These are phyloP conservation scores for Rubroboletus pulcherrimus DNA, from an alignment of 768 basidiomycete species.

Conservation along the genomic window DNA sequence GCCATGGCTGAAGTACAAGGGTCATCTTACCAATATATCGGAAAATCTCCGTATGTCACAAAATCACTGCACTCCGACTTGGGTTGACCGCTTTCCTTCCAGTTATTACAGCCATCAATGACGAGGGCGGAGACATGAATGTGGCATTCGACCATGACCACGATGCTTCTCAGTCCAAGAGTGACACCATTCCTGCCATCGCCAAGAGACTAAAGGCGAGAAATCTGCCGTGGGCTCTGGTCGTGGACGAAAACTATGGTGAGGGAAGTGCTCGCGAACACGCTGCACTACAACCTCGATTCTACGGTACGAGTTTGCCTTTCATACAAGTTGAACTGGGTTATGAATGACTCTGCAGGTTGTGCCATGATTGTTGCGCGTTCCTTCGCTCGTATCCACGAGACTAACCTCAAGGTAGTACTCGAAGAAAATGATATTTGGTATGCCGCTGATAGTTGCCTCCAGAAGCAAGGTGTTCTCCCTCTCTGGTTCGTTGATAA, in stretches of 20 bases:
- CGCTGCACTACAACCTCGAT: constrained; percentile 93
- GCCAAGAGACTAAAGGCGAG: constrained; percentile 86
- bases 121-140: constrained; percentile 92
- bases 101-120: constrained; percentile 96
- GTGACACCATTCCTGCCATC: constrained; percentile 84
- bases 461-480: constrained; percentile 93
- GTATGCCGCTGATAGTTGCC: constrained; percentile 1
- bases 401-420: constrained; percentile 89
- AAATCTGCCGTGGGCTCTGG: constrained; percentile 84
- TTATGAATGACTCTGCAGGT: constrained; percentile 40
- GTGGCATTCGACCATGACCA: constrained; percentile 78
- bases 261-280: constrained; percentile 98
- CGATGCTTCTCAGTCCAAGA: constrained; percentile 37
- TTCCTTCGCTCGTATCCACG: constrained; percentile 97
- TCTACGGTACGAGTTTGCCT: constrained; percentile 57
- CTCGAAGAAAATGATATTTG: background rate
- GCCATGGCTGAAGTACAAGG: constrained; percentile 99
- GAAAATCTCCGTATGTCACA: constrained; percentile 79
- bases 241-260: constrained; percentile 97
- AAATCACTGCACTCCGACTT: background rate
- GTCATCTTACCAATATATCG: constrained; percentile 92
- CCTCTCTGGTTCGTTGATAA: constrained; percentile 94
- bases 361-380: constrained; percentile 85
- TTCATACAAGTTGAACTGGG: background rate
- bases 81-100: constrained; percentile 6